Percentiles rank a stretch among this genome's conserved stretches.
These are phyloP conservation scores for Annulohypoxylon truncatum DNA, from an alignment of 2,329 filamentous ascomycete genomes.

Conservation along the genomic window DNA sequence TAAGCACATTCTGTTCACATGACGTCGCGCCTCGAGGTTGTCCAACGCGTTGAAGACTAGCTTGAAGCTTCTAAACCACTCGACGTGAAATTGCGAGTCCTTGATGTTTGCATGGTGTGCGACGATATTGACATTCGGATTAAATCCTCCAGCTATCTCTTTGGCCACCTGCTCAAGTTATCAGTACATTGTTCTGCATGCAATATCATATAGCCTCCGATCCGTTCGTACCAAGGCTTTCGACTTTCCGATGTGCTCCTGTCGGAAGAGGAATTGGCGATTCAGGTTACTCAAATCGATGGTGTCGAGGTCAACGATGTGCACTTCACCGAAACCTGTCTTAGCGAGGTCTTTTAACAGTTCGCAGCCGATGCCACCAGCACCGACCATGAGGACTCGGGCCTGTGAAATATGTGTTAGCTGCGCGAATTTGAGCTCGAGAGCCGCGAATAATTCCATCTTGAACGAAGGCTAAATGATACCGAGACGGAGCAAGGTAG, in stretches of 20 bases:
- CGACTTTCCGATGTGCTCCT: slow-evolving; percentile 97
- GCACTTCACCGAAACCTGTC: slow-evolving; percentile 90
- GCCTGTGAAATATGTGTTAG: slow-evolving; percentile 67
- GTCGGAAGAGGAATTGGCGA: slow-evolving; percentile 94
- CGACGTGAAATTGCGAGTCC: slow-evolving; percentile 83
- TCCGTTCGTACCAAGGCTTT: slow-evolving; percentile 81
- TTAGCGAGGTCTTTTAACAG: slow-evolving; percentile 96
- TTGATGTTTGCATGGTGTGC: slow-evolving; percentile 97
- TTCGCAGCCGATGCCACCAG: slow-evolving; percentile 97
- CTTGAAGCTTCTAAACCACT: slow-evolving; percentile 86
- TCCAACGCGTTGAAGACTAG: slow-evolving; percentile 97
- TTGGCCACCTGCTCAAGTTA: slow-evolving; percentile 77
- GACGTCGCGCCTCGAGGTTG: slow-evolving; percentile 90
- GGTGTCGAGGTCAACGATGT: slow-evolving; percentile 96
- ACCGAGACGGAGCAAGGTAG: background rate
- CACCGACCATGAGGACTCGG: slow-evolving; percentile 91
- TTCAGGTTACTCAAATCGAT: slow-evolving; percentile 99
- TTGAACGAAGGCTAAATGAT: slow-evolving; percentile 4
- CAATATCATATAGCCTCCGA: slow-evolving; percentile 14
- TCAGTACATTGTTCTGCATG: slow-evolving; percentile 37
- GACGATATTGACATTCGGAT: slow-evolving; percentile 85
- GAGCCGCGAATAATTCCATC: slow-evolving; percentile 28
- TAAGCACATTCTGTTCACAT: slow-evolving; percentile 98
- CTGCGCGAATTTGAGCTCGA: slow-evolving; percentile 30
- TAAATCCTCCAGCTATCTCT: slow-evolving; percentile 90